Conservation (phyloP, 148 eudicot species). For the Rhododendron williamsianum region DNA sequence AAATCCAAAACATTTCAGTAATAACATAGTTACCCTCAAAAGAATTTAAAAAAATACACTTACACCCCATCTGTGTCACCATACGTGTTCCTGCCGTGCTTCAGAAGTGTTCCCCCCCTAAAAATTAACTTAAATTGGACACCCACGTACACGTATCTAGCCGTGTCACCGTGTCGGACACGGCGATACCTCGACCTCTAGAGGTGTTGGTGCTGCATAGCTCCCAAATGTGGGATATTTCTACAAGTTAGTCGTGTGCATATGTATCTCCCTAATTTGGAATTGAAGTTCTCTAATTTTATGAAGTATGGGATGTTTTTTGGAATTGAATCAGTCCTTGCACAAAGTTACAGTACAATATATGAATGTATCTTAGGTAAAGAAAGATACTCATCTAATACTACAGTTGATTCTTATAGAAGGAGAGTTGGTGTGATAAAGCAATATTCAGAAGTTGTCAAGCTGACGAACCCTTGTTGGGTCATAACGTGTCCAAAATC, state of each 20-base stretch:
- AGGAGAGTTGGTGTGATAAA: neutral
- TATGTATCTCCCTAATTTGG: neutral
- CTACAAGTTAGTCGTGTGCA: neutral
- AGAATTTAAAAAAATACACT: too few relatives aligned
- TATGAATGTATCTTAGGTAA: neutral
- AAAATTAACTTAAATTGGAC: too few relatives aligned
- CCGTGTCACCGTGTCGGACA: too few relatives aligned
- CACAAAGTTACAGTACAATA: neutral
- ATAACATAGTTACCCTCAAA: too few relatives aligned
- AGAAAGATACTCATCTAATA: neutral
- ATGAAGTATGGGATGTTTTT: neutral
- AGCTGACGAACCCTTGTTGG: neutral
- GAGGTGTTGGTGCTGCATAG: too few relatives aligned
- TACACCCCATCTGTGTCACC: too few relatives aligned
- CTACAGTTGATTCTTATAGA: neutral
- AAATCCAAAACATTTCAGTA: too few relatives aligned
- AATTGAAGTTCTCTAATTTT: neutral
- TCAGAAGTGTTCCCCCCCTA: too few relatives aligned
- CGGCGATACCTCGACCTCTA: too few relatives aligned
- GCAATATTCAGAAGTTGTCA: neutral
- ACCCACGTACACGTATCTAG: too few relatives aligned
- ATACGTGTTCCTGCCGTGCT: too few relatives aligned
- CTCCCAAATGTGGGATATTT: neutral
- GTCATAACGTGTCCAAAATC: neutral
- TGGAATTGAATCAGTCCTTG: neutral